phyloP scores from a whole-genome alignment of 371 early-diverging fungal species.

The Mortierella sp. region DNA sequence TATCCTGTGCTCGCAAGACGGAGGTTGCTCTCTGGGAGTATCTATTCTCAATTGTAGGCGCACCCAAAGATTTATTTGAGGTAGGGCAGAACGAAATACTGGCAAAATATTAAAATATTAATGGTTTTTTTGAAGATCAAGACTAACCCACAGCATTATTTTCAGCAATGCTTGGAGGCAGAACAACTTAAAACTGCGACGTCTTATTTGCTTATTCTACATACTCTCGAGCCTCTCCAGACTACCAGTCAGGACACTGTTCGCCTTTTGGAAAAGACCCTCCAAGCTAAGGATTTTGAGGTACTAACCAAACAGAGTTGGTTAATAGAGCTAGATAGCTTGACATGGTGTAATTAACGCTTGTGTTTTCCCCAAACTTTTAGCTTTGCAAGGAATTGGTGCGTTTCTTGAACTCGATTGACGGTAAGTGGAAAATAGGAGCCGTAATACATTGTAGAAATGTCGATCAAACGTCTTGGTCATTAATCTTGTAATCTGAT shows the following conservation, averaged over 20 bases:
- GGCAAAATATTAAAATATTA: background rate
- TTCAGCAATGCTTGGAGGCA: constrained; percentile 75
- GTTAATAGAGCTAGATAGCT: background rate
- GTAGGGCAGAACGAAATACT: constrained; percentile 52
- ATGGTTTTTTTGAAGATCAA: background rate
- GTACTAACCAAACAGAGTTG: constrained; percentile 37
- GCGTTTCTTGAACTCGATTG: constrained; percentile 85
- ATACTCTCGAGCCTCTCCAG: constrained; percentile 80
- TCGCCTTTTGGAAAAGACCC: constrained; percentile 77
- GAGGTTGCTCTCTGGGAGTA: constrained; percentile 92
- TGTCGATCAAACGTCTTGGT: background rate
- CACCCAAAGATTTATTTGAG: constrained; percentile 84
- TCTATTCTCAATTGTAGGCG: constrained; percentile 84
- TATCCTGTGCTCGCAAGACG: constrained; percentile 90
- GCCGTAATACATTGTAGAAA: background rate
- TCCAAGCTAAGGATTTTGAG: constrained; percentile 84
- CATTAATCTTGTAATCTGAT: background rate
- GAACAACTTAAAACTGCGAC: constrained; percentile 85
- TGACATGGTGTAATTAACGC: background rate
- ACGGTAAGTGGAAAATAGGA: constrained; percentile 63
- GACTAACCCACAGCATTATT: background rate
- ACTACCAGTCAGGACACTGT: constrained; percentile 70
- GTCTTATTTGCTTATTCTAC: constrained; percentile 87
- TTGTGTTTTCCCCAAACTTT: background rate
- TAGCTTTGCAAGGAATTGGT: constrained; percentile 82